Base-by-base conservation (phyloP, 192 early-diverging fungal species). In the Dimargaris cristalligena region DNA sequence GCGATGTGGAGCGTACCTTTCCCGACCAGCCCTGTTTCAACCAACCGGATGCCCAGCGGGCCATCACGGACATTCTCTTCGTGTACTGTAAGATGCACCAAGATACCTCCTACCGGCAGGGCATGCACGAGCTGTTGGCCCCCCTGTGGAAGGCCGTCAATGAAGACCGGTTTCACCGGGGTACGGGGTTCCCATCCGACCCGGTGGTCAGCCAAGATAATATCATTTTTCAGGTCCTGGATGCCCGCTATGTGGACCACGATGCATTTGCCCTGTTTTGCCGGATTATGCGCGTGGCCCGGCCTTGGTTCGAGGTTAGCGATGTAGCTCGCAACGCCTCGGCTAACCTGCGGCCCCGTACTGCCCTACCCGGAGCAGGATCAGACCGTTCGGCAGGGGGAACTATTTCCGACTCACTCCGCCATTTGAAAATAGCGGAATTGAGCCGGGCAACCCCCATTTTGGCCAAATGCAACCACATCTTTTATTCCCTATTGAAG, bases 81-180 rank as follows among this genome's bases (percentile, higher is more conserved):
- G 83, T 95, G 31, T 94, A 90, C 65, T 87, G 87, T 69, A 91
- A 92, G 64, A 74, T 91, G 65, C 84, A 98, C 62, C 72, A 77
- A 16, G 82, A 82, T 32, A 76, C 95, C n/a, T 84, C 85, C 20
- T 98, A 98, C 71, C 80, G 94, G 41, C 94, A 98, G 66, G 94
- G 94, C 30, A 98, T 98, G 94, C 94, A 98, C 64, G 94, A 98
- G 67, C 62, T 98, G 28, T 66, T 92, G 16, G 94, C 90, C 0
- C 87, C 89, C 23, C 71, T 95, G 22, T 78, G 89, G 20, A 69
- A 81, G 70, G 82, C 85, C 0, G 80, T 97, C 23, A 76, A 90
- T 26, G 46, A 65, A 6, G 94, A 97, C 58, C 71, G 74, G 54
- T 64, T 75, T 18, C 75, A 74, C 58, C 49, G 58, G 31, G 38